Conservation (phyloP, 495 filamentous ascomycete genomes). For the Lasiosphaeris hirsuta region DNA sequence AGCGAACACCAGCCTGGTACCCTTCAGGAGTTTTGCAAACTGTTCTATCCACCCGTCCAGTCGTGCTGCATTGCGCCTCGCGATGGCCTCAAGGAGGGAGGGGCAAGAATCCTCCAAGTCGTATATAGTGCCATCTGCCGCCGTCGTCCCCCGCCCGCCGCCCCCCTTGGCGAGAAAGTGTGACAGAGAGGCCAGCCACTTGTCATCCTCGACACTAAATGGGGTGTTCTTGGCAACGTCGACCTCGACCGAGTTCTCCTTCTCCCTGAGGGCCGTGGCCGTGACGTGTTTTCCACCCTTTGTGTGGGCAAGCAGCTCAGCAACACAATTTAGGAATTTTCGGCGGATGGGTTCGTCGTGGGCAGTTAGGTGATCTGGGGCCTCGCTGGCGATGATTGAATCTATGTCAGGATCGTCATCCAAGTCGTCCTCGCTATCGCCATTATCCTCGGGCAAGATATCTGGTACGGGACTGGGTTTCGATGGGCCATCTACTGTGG, state of each 20-base stretch:
- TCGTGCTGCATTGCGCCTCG: neutral
- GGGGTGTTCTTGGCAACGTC: neutral
- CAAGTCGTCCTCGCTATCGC: neutral
- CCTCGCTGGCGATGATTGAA: neutral
- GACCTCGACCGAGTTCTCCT: neutral
- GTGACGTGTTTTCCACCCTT: neutral
- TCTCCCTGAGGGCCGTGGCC: conserved; percentile 1
- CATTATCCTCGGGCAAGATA: neutral
- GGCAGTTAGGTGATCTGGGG: neutral
- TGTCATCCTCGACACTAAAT: neutral
- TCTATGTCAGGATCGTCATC: too few relatives aligned
- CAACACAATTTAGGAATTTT: neutral
- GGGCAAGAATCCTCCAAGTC: neutral
- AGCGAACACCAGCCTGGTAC: neutral
- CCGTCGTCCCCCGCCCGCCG: neutral
- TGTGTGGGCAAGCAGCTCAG: neutral
- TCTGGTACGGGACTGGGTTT: neutral
- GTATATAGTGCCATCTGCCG: neutral
- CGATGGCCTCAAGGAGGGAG: conserved; percentile 1
- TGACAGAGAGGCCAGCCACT: neutral
- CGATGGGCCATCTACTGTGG: neutral
- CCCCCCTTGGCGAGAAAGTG: neutral
- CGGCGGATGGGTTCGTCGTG: neutral
- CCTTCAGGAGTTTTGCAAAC: neutral
- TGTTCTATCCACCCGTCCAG: conserved; percentile 1